Conservation (phyloP, 1,284 basidiomycete genomes). For the Rhodotorula sp. region DNA sequence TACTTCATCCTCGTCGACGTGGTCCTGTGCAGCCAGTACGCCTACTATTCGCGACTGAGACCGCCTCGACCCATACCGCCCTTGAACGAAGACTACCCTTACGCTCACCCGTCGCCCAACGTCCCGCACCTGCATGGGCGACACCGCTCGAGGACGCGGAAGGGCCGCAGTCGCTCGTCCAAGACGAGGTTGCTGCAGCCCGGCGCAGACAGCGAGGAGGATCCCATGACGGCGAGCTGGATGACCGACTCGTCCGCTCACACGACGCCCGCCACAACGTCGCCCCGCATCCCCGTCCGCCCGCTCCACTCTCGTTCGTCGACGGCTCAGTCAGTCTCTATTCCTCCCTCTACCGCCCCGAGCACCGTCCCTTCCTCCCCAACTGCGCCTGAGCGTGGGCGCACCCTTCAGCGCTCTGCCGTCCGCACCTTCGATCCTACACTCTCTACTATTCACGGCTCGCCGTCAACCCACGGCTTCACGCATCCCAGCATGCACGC, state of each 20-base stretch:
- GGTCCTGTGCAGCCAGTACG: conserved; percentile 70
- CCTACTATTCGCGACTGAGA: conserved; percentile 62
- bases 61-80: conserved; percentile 20
- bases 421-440: conserved; percentile 17
- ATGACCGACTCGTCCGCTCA: conserved; percentile 59
- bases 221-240: conserved; percentile 66
- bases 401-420: conserved; percentile 24
- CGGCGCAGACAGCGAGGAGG: conserved; percentile 53
- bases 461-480: conserved; percentile 10
- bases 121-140: conserved; percentile 33
- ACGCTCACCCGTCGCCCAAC: conserved; percentile 41
- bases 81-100: conserved; percentile 37
- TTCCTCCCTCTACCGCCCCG: neutral
- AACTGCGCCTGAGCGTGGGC: conserved; percentile 25
- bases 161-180: neutral
- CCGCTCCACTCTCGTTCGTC: neutral
- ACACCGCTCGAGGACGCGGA: conserved; percentile 8
- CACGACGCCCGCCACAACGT: neutral
- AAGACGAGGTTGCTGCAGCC: neutral
- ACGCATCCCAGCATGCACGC: neutral
- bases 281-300: neutral
- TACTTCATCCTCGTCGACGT: conserved; percentile 83
- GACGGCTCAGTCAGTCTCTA: neutral
- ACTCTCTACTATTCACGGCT: conserved; percentile 24
- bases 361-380: conserved; percentile 22